phyloP scores from a whole-genome alignment of 441 rosid genomes.

The Aquilaria agallochum region DNA sequence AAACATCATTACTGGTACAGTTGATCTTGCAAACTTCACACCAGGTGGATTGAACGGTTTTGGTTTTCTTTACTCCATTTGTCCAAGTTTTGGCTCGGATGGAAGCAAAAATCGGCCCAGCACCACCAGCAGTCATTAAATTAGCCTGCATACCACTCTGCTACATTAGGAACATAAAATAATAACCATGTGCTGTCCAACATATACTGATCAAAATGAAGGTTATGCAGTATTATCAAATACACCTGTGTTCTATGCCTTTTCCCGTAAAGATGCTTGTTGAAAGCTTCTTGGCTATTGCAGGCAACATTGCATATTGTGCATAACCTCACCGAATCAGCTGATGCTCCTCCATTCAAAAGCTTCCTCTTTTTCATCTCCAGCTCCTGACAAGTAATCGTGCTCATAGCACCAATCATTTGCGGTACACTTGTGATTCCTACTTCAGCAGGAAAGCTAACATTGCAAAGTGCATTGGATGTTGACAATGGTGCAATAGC shows the following conservation, averaged over 20 bases:
- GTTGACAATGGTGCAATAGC: slow-evolving; percentile 2
- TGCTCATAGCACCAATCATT: slow-evolving; percentile 4
- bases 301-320: slow-evolving; percentile 24
- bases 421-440: slow-evolving; percentile 7
- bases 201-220: too few relatives aligned
- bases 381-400: slow-evolving; percentile 10
- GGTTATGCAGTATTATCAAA: not conserved
- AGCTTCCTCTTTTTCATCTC: slow-evolving; percentile 21
- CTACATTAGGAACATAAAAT: too few relatives aligned
- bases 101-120: slow-evolving; percentile 20
- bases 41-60: slow-evolving; percentile 19
- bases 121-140: slow-evolving; percentile 13
- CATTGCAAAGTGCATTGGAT: not conserved
- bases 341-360: slow-evolving; percentile 17
- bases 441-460: not conserved
- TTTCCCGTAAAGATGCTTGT: slow-evolving; percentile 21
- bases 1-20: slow-evolving; percentile 20
- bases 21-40: slow-evolving; percentile 22
- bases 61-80: slow-evolving; percentile 12
- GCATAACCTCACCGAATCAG: slow-evolving; percentile 21
- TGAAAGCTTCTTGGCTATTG: slow-evolving; percentile 17
- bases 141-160: slow-evolving; percentile 13
- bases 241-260: slow-evolving; percentile 25
- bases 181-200: too few relatives aligned
- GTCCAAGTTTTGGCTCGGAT: slow-evolving; percentile 16